Percentiles rank a stretch among this genome's conserved stretches.
phyloP scores from a whole-genome alignment of 805 yeast genomes.

The Naumovozyma castellii region DNA sequence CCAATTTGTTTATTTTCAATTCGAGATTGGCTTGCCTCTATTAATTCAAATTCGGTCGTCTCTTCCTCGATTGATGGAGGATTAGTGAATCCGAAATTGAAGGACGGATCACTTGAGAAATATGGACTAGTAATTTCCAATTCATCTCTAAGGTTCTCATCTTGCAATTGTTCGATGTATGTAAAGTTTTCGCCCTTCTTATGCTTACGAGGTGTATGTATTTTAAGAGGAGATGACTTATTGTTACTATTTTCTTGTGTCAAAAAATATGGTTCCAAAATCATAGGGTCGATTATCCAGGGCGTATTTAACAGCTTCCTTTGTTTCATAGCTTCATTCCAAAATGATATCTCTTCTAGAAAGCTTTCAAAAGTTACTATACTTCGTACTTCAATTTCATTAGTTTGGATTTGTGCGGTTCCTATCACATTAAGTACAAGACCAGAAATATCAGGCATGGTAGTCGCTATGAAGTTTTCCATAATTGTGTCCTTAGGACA shows the following conservation, averaged over 20 bases:
- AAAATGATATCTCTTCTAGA: slow-evolving; percentile 30
- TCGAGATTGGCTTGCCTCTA: not conserved
- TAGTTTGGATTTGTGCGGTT: slow-evolving; percentile 6
- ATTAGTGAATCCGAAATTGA: not conserved
- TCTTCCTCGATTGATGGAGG: not conserved
- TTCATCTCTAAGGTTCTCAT: slow-evolving; percentile 11
- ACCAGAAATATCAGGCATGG: slow-evolving; percentile 14
- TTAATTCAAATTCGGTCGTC: not conserved
- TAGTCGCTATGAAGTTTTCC: slow-evolving; percentile 14
- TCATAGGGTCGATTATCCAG: slow-evolving; percentile 27
- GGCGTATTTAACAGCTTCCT: slow-evolving; percentile 24
- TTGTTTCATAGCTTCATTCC: slow-evolving; percentile 25
- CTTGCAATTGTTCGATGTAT: slow-evolving; percentile 16
- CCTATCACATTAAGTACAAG: slow-evolving; percentile 27
- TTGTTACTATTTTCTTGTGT: not conserved
- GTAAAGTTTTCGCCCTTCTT: slow-evolving; percentile 1
- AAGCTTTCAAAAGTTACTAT: slow-evolving; percentile 20
- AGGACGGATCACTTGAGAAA: slow-evolving; percentile 1
- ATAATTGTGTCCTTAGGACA: slow-evolving; percentile 14
- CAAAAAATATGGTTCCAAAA: slow-evolving; percentile 8
- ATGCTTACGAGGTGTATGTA: not conserved
- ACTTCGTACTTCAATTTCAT: slow-evolving; percentile 28
- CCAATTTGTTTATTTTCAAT: not conserved
- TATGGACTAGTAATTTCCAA: slow-evolving; percentile 16
- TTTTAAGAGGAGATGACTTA: not conserved